Conservation (phyloP, 2,329 filamentous ascomycete genomes). For the Sclerotinia subarctica region DNA sequence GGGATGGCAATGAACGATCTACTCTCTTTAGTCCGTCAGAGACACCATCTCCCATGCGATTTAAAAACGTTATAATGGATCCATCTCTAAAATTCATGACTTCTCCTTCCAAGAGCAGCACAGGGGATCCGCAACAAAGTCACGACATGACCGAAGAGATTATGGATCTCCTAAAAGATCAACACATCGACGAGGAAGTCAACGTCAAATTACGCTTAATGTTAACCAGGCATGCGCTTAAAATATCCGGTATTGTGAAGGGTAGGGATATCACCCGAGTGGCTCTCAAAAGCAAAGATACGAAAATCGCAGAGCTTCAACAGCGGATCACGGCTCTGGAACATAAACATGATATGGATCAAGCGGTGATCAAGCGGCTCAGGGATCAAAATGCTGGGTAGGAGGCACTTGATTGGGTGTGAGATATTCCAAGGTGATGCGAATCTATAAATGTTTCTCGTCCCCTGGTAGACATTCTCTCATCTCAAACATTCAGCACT, state of each 20-base stretch:
- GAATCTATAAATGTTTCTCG: background rate
- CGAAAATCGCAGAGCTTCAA: conserved; percentile 62
- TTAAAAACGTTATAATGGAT: conserved; percentile 23
- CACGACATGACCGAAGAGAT: conserved; percentile 47
- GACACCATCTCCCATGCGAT: conserved; percentile 34
- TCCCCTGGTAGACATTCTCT: background rate
- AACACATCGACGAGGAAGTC: conserved; percentile 42
- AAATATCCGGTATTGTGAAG: conserved; percentile 57
- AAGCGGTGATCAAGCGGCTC: conserved; percentile 41
- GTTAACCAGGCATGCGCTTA: conserved; percentile 55
- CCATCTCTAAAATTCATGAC: conserved; percentile 28
- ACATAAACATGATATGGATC: conserved; percentile 53
- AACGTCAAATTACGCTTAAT: conserved; percentile 43
- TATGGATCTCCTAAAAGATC: conserved; percentile 47
- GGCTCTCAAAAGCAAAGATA: conserved; percentile 61
- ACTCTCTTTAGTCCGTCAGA: conserved; percentile 27
- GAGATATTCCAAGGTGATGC: too few relatives aligned
- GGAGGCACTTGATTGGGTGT: background rate
- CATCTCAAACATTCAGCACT: too few relatives aligned
- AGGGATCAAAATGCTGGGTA: conserved; percentile 17
- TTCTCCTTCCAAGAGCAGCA: conserved; percentile 13
- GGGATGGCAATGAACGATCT: conserved; percentile 30
- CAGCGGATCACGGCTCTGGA: conserved; percentile 58
- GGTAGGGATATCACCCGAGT: conserved; percentile 65
- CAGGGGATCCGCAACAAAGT: conserved; percentile 7